A percentile compares a stretch with the other conserved stretches of the same genome.
Conservation (phyloP, 768 basidiomycete genomes). For the Harrya chromipes region DNA sequence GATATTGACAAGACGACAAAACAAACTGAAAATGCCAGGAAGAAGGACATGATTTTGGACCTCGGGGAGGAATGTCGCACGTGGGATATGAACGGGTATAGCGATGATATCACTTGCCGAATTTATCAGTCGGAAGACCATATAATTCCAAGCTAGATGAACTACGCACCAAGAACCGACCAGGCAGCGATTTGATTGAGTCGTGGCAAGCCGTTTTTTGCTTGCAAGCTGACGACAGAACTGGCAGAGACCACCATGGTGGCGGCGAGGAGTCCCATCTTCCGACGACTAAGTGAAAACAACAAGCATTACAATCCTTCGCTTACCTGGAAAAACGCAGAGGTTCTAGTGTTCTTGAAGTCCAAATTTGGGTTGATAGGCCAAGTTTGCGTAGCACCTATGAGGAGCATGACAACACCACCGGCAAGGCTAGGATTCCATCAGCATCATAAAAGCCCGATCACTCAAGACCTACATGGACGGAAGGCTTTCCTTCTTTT, state of each 20-base stretch:
- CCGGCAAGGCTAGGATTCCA: slow-evolving; percentile 40
- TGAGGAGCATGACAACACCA: slow-evolving; percentile 42
- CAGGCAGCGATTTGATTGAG: slow-evolving; percentile 63
- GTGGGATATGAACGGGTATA: slow-evolving; percentile 46
- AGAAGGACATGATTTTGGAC: slow-evolving; percentile 57
- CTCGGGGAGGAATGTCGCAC: slow-evolving; percentile 36
- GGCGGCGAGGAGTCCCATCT: slow-evolving; percentile 45
- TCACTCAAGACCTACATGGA: slow-evolving; percentile 52
- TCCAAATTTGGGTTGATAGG: not conserved
- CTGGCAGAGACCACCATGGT: slow-evolving; percentile 53
- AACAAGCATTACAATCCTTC: not conserved
- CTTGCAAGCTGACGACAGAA: slow-evolving; percentile 59
- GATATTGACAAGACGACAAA: slow-evolving; percentile 82
- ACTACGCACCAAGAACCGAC: slow-evolving; percentile 55
- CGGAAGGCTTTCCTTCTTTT: slow-evolving; percentile 60
- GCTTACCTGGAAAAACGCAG: slow-evolving; percentile 25
- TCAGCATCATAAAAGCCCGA: slow-evolving; percentile 6
- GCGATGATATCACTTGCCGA: slow-evolving; percentile 50
- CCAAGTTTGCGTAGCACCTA: slow-evolving; percentile 28
- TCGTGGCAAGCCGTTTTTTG: slow-evolving; percentile 62
- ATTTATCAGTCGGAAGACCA: not conserved
- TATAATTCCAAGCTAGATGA: not conserved
- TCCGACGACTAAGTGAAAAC: not conserved
- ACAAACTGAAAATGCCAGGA: slow-evolving; percentile 69
- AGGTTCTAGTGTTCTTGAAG: not conserved